Percentiles rank a stretch among this genome's conserved stretches.
Evolutionary conservation across 805 yeast genomes (phyloP).

Genomic region (Candida cerambycidarum): DNA sequence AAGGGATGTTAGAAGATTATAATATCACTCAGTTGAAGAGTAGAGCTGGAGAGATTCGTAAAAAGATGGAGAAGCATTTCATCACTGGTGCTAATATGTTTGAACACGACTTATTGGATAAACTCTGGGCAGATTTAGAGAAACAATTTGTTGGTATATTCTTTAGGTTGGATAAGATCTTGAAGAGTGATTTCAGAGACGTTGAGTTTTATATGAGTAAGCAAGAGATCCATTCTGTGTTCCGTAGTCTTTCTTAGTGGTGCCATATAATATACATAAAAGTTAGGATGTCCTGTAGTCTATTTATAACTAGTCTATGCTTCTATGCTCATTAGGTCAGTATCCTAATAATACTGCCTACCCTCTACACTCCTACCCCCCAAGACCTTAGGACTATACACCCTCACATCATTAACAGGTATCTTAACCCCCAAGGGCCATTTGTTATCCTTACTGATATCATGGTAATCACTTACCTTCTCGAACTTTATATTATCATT

Average conservation of each 20-base stretch:
- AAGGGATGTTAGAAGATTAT: constrained; percentile 54
- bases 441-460: constrained; percentile 35
- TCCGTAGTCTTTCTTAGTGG: constrained; percentile 27
- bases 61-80: constrained; percentile 59
- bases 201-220: constrained; percentile 50
- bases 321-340: too few species aligned
- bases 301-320: too few species aligned
- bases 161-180: constrained; percentile 52
- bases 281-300: too few species aligned
- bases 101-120: constrained; percentile 56
- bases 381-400: constrained; percentile 22
- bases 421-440: constrained; percentile 44
- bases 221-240: constrained; percentile 57
- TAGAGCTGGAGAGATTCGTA: constrained; percentile 54
- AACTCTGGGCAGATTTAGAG: constrained; percentile 70
- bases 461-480: constrained; percentile 33
- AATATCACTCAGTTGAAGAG: constrained; percentile 57
- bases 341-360: constrained; percentile 6
- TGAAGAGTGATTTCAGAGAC: constrained; percentile 55
- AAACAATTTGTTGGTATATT: constrained; percentile 59
- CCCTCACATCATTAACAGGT: constrained; percentile 28
- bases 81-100: constrained; percentile 37
- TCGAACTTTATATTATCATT: constrained; percentile 42
- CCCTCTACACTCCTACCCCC: neutral
- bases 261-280: neutral